phyloP scores from a whole-genome alignment of 2,329 filamentous ascomycete species.

The Alternaria alternata region DNA sequence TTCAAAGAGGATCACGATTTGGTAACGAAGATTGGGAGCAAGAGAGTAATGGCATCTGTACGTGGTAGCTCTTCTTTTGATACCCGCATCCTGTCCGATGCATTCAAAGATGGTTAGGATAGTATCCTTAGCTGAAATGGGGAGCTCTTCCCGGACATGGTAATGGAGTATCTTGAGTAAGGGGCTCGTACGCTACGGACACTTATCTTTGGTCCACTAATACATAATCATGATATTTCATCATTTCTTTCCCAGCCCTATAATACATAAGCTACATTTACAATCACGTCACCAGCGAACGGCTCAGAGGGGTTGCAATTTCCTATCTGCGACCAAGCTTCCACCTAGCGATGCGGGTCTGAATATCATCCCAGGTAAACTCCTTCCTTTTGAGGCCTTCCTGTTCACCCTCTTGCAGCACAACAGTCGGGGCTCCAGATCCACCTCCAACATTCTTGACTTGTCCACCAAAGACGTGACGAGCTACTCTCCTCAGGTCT shows the following conservation, averaged over 20 bases:
- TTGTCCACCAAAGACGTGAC: slow-evolving; percentile 76
- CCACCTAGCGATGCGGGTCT: slow-evolving; percentile 85
- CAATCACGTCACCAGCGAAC: not conserved
- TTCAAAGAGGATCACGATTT: not conserved
- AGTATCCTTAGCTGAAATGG: not conserved
- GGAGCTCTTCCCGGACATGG: not conserved
- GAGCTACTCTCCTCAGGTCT: slow-evolving; percentile 84
- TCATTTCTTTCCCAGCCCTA: not conserved
- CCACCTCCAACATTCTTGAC: slow-evolving; percentile 79
- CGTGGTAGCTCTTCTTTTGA: not conserved
- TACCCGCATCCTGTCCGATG: not conserved
- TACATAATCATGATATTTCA: not conserved
- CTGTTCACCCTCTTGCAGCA: slow-evolving; percentile 88
- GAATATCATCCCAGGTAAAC: slow-evolving; percentile 87
- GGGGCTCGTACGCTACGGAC: not conserved
- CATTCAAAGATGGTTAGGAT: not conserved
- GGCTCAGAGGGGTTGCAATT: not conserved
- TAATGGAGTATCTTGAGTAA: not conserved
- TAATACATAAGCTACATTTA: not conserved
- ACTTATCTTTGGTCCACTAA: not conserved
- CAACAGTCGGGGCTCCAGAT: slow-evolving; percentile 90
- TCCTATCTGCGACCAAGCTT: slow-evolving; percentile 71
- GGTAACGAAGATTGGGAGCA: not conserved
- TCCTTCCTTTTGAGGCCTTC: slow-evolving; percentile 72
- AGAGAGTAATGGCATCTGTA: not conserved